phyloP scores from a whole-genome alignment of 2,329 filamentous ascomycete species.

The Colletotrichum coccodes region DNA sequence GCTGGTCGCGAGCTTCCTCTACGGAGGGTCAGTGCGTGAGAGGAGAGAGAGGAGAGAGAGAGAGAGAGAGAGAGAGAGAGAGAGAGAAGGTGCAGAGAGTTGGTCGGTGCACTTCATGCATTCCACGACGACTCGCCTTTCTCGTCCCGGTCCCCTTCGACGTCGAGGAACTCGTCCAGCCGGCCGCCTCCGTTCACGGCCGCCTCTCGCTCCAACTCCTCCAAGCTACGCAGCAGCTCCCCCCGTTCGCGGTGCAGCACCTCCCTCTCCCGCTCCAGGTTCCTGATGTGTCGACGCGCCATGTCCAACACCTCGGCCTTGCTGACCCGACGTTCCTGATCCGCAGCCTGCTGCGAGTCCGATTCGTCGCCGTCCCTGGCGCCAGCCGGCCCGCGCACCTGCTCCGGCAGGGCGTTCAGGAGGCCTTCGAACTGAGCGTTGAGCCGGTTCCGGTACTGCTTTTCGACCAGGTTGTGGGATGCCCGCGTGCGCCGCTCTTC shows the following conservation, averaged over 20 bases:
- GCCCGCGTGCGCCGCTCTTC: constrained; percentile 42
- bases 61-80: no score
- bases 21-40: no score
- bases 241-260: constrained; percentile 42
- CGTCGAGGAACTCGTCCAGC: constrained; percentile 14
- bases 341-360: constrained; percentile 32
- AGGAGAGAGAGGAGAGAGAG: no score
- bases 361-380: constrained; percentile 17
- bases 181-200: constrained; percentile 6
- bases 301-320: constrained; percentile 49
- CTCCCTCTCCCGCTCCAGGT: constrained; percentile 43
- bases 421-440: constrained; percentile 45
- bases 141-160: constrained; percentile 13
- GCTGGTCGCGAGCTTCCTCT: no score
- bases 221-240: constrained; percentile 35
- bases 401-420: constrained; percentile 40
- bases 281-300: constrained; percentile 44
- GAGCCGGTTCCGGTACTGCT: constrained; percentile 45
- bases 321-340: constrained; percentile 42
- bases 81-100: no score
- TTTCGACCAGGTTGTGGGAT: constrained; percentile 46
- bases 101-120: constrained; percentile 12
- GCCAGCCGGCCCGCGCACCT: constrained; percentile 25
- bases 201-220: constrained; percentile 23
- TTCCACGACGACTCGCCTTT: constrained; percentile 1